Conservation (phyloP, 225 moss, liverwort and hornwort species). For the Bryoerythrophyllum caledonicum region DNA sequence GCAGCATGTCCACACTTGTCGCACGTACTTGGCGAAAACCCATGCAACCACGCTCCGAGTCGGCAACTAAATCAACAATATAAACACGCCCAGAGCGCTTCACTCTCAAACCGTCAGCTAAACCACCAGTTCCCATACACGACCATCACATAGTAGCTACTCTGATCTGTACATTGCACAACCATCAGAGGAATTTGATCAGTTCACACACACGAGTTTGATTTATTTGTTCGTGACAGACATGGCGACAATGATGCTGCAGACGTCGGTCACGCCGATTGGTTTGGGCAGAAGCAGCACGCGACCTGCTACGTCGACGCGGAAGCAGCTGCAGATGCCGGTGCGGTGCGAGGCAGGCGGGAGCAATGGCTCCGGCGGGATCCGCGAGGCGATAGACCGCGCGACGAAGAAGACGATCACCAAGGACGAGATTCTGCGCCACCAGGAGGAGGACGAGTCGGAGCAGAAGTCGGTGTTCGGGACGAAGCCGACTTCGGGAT, state of each 20-base stretch:
- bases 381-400: slow-evolving; percentile 27
- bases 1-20: not conserved
- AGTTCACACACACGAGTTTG: too few relatives aligned
- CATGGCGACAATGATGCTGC: slow-evolving; percentile 21
- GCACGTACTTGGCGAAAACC: not conserved
- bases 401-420: slow-evolving; percentile 27
- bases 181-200: not conserved
- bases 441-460: slow-evolving; percentile 23
- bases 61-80: not conserved
- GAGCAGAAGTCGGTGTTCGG: slow-evolving; percentile 40
- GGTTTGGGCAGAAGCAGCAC: not conserved
- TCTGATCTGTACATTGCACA: too few relatives aligned
- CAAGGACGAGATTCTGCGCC: slow-evolving; percentile 4
- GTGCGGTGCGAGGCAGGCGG: slow-evolving; percentile 30
- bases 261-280: not conserved
- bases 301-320: slow-evolving; percentile 6
- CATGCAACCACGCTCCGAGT: slow-evolving; percentile 7
- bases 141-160: too few relatives aligned
- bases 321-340: slow-evolving; percentile 5
- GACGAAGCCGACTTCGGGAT: slow-evolving; percentile 29
- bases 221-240: too few relatives aligned
- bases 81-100: not conserved
- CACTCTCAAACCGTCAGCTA: not conserved
- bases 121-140: too few relatives aligned
- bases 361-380: not conserved